A percentile compares a stretch with the other conserved stretches of the same genome.
Conservation (phyloP, 768 basidiomycete species). For the Mycena leptocephala region DNA sequence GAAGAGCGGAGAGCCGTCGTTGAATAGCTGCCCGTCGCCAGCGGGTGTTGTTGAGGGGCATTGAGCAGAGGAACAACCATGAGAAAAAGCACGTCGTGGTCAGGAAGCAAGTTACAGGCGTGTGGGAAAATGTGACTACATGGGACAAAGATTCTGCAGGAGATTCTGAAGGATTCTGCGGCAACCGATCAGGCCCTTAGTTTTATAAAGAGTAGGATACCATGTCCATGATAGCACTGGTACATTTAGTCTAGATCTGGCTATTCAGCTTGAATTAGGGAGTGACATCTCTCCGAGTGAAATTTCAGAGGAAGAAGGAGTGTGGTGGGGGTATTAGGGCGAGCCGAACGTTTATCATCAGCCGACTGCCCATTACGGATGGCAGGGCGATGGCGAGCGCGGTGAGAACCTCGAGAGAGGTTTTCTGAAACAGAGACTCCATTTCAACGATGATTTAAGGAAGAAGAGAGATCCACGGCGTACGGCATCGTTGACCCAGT, state of each 20-base stretch:
- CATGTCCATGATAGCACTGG: no score
- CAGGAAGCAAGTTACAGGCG: no score
- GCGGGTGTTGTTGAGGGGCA: background rate
- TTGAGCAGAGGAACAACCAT: background rate
- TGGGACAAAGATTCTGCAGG: no score
- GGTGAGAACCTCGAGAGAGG: slow-evolving; percentile 33
- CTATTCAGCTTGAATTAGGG: no score
- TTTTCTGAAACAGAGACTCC: slow-evolving; percentile 7
- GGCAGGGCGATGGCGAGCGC: slow-evolving; percentile 36
- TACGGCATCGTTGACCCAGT: slow-evolving; percentile 2
- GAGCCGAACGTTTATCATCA: slow-evolving; percentile 41
- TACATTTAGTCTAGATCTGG: no score
- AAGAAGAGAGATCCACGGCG: background rate
- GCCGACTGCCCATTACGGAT: slow-evolving; percentile 29
- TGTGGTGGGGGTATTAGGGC: background rate
- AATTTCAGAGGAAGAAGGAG: background rate
- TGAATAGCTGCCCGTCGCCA: background rate
- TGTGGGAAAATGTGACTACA: no score
- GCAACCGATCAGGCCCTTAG: no score
- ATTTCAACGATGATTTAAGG: slow-evolving; percentile 6
- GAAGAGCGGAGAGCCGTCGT: background rate
- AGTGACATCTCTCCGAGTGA: background rate
- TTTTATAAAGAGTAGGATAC: no score
- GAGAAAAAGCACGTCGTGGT: no score
- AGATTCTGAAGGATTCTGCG: no score